Evolutionary conservation across 495 filamentous ascomycete genomes (phyloP), one percentile per base, ranked within the genome.

Genomic region (Parachaetomium inaequale): DNA sequence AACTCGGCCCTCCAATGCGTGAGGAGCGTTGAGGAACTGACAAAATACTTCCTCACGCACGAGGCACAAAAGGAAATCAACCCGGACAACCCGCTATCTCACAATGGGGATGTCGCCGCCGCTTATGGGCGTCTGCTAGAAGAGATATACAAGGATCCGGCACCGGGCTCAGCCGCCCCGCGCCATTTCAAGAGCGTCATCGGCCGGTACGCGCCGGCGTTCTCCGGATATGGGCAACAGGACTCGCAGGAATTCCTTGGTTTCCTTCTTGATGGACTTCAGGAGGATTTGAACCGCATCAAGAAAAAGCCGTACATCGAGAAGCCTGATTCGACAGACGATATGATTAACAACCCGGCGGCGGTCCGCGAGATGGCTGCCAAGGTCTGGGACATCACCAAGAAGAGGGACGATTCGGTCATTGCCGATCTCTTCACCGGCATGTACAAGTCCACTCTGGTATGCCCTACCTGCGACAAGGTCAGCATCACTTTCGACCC

Each of bases 401-500:
- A 90, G 70, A 86, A 88, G 62, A 87, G 94, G 43, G 96, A 98
- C 65, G 92, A 96, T 70, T 98, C 95, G 4, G 87, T 97, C 42
- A 89, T 96, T 64, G 92, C 89, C 34, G 94, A 98, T 69, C 80
- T 98, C 5, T 98, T 98, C 72, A 92, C 90, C 49, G 94, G 94
- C 55, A 91, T 97, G 80, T 98, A 98, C 81, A 96, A 97, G 78
- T 97, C 93, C 29, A 98, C 93, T 5, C 82, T 98, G 45, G 85
- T 92, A 61, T 98, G 94, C 71, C 95, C 93, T 2, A 84, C 78
- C 10, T 98, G 94, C 70, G 82, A 88, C 59, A 98, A 98, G 78
- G 88, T 96, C 75, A 96, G 92, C 81, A 96, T 98, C 63, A 98
- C 94, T 5, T 98, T 98, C 66, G 94, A 98, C 76, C 94, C 94